Base-by-base conservation (phyloP, 495 filamentous ascomycete species). In the Aspergillus egyptiacus region DNA sequence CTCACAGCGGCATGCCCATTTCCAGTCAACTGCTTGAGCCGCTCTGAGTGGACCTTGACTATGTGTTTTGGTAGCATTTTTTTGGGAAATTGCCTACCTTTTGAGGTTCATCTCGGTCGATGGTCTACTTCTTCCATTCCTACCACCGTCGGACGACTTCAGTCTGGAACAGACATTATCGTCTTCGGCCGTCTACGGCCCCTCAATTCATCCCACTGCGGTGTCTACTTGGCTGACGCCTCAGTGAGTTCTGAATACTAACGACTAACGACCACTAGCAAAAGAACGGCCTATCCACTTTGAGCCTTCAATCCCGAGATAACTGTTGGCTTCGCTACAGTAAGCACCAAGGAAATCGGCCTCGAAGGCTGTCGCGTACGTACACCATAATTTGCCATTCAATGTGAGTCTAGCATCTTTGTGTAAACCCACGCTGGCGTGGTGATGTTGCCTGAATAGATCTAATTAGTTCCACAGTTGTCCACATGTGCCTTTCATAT, bases 61-160 rank as follows among this genome's bases (percentile, higher is more conserved):
- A 41, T 55, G 46, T 35, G 38, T 41, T 46, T 24, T 35, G 41
- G 53, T n/a, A 43, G 24, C 48, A 47, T 41, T 36, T 55, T 47
- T 41, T n/a, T 9, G 14, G 46, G 33, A 46, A 50, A 46, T 50
- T 50, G 33, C 51, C 17, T 33, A 33, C 39, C 22, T 35, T 36
- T 36, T 19, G 23, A 22, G 39, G 30, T 36, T 27, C 28, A 36
- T 30, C 18, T 41, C 32, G 32, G 27, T 22, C n/a, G 9, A 27
- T 13, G 9, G 31, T 36, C 3, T 24, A 19, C 13, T 35, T 6
- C 23, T 44, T n/a, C 22, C 38, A 36, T 34, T 28, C 23, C 19
- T 23, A 25, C 18, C 4, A 15, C 18, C n/a, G 3, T 11, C 7
- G 24, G 13, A 42, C 23, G 20, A 19, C 24, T 36, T 18, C 9